Conservation (phyloP, 2,329 filamentous ascomycete genomes). For the Pseudocercospora fuligena region DNA sequence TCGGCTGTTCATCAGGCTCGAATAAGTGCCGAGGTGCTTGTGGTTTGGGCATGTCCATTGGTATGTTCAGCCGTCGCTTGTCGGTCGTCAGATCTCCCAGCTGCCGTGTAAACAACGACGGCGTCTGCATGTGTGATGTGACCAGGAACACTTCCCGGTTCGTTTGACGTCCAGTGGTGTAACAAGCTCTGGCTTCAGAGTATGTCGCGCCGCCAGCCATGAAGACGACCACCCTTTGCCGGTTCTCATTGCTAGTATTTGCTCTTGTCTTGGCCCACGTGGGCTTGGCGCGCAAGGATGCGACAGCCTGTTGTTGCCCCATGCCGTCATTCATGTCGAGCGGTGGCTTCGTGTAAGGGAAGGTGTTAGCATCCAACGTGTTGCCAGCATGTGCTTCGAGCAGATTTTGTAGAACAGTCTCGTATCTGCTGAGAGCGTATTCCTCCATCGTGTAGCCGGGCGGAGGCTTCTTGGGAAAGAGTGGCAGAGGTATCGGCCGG, state of each 20-base stretch:
- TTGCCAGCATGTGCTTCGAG: slow-evolving; percentile 68
- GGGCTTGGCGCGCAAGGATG: slow-evolving; percentile 88
- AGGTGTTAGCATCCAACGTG: slow-evolving; percentile 49
- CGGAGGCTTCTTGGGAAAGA: slow-evolving; percentile 72
- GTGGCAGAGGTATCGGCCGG: slow-evolving; percentile 65
- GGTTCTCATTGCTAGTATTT: slow-evolving; percentile 69
- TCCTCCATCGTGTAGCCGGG: slow-evolving; percentile 69
- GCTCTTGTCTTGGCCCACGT: slow-evolving; percentile 86
- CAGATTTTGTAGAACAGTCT: slow-evolving; percentile 79
- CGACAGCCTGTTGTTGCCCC: slow-evolving; percentile 50
- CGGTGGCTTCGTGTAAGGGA: slow-evolving; percentile 59
- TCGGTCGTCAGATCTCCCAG: slow-evolving; percentile 78
- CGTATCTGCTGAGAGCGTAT: slow-evolving; percentile 83
- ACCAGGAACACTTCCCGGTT: slow-evolving; percentile 84
- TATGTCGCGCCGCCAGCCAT: slow-evolving; percentile 95
- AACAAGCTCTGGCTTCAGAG: slow-evolving; percentile 86
- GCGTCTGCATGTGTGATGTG: slow-evolving; percentile 91
- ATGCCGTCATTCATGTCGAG: slow-evolving; percentile 66
- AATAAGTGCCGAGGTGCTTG: slow-evolving; percentile 85
- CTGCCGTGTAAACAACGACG: slow-evolving; percentile 80
- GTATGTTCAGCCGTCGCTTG: slow-evolving; percentile 77
- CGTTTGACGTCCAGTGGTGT: slow-evolving; percentile 75
- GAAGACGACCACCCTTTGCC: slow-evolving; percentile 89
- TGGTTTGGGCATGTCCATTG: slow-evolving; percentile 77
- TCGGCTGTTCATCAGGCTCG: slow-evolving; percentile 67